Percentiles rank a stretch among this genome's conserved stretches.
Evolutionary conservation across 163 green algal genomes (phyloP).

Genomic region (Scenedesmus sp.): DNA sequence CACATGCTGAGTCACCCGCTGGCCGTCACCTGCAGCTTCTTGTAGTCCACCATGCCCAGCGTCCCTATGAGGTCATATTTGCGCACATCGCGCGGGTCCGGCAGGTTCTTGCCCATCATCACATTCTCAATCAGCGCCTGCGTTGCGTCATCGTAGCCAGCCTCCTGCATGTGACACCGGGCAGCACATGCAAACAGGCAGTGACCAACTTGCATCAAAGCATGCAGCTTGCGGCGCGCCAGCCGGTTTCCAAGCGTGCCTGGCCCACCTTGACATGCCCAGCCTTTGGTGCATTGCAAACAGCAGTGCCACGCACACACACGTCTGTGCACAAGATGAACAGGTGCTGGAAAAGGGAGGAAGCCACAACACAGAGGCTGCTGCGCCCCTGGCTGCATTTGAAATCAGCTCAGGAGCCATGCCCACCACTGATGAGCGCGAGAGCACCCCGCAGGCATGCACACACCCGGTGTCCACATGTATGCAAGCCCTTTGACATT

Average conservation of each 20-base stretch:
- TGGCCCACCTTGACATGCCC: slow-evolving; percentile 53
- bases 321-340: background rate
- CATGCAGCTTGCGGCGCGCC: slow-evolving; percentile 25
- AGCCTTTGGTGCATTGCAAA: background rate
- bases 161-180: slow-evolving; percentile 33
- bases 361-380: too few relatives aligned
- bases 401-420: too few relatives aligned
- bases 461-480: too few relatives aligned
- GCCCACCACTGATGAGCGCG: too few relatives aligned
- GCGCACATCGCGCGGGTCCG: slow-evolving; percentile 71
- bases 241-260: slow-evolving; percentile 63
- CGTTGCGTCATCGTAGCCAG: slow-evolving; percentile 54
- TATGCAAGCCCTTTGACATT: too few relatives aligned
- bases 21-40: slow-evolving; percentile 30
- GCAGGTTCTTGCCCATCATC: slow-evolving; percentile 66
- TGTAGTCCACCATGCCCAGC: slow-evolving; percentile 65
- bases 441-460: too few relatives aligned
- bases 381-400: too few relatives aligned
- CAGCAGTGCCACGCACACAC: too few relatives aligned
- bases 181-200: background rate
- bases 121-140: slow-evolving; percentile 64
- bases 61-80: slow-evolving; percentile 63
- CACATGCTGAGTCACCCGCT: too few relatives aligned
- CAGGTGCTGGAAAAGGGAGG: background rate
- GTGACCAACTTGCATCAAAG: background rate